Percentiles rank a stretch among this genome's conserved stretches.
These are phyloP conservation scores for Tremellales sp. DNA, from an alignment of 1,284 basidiomycete genomes.

Conservation along the genomic window DNA sequence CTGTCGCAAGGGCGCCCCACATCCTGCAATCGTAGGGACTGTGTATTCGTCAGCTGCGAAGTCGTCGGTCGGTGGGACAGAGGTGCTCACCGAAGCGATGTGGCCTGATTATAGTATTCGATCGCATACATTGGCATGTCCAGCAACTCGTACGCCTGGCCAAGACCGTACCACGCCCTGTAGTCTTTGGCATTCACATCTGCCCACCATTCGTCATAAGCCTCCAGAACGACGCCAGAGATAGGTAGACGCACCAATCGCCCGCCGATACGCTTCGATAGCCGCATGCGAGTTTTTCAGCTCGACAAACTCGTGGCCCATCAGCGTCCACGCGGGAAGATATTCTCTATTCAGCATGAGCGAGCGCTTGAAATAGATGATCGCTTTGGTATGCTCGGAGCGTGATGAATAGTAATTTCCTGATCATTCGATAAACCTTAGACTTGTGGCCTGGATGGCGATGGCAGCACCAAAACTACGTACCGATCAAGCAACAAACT, in stretches of 20 bases:
- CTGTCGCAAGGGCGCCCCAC: slow-evolving; percentile 91
- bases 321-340: slow-evolving; percentile 96
- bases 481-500: slow-evolving; percentile 90
- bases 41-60: slow-evolving; percentile 5
- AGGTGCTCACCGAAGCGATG: slow-evolving; percentile 68
- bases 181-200: slow-evolving; percentile 97
- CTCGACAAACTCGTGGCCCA: slow-evolving; percentile 99
- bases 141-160: slow-evolving; percentile 93
- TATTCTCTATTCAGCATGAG: slow-evolving; percentile 92
- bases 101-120: slow-evolving; percentile 95
- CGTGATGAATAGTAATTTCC: slow-evolving; percentile 96
- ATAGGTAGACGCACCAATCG: slow-evolving; percentile 66
- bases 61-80: slow-evolving; percentile 7
- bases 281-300: slow-evolving; percentile 99
- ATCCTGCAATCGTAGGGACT: slow-evolving; percentile 95
- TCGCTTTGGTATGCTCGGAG: slow-evolving; percentile 90
- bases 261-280: slow-evolving; percentile 93
- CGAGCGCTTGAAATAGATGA: slow-evolving; percentile 90
- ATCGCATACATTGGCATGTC: slow-evolving; percentile 96
- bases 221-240: slow-evolving; percentile 2
- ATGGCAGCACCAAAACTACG: slow-evolving; percentile 36
- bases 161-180: slow-evolving; percentile 96
- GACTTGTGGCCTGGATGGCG: neutral
- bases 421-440: slow-evolving; percentile 38
- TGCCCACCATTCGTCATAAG: slow-evolving; percentile 36